These are phyloP conservation scores for Cornus kousa DNA, from an alignment of 148 eudicot genomes.

Conservation along the genomic window DNA sequence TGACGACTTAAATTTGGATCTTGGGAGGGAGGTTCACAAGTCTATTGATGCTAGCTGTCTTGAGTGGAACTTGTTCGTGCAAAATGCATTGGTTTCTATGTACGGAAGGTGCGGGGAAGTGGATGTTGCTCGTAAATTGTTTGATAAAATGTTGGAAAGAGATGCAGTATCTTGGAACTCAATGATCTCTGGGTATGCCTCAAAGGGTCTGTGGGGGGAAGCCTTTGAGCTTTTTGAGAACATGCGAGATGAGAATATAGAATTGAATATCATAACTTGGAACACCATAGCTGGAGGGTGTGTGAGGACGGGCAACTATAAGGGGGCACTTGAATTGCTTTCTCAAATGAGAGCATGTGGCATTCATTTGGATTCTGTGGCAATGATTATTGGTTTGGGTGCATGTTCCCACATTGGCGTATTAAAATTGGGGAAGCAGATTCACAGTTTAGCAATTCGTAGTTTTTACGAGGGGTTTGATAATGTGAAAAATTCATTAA, in stretches of 20 bases:
- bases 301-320: constrained; percentile 56
- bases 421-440: constrained; percentile 52
- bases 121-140: constrained; percentile 51
- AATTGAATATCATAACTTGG: constrained; percentile 64
- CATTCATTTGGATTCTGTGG: constrained; percentile 58
- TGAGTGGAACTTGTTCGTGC: constrained; percentile 48
- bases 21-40: constrained; percentile 57
- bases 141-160: constrained; percentile 46
- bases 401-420: constrained; percentile 72
- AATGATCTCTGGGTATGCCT: constrained; percentile 65
- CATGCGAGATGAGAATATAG: constrained; percentile 39
- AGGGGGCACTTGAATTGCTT: constrained; percentile 48
- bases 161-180: constrained; percentile 87
- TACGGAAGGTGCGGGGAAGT: constrained; percentile 80
- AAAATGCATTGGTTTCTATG: constrained; percentile 76
- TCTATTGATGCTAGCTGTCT: constrained; percentile 35
- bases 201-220: constrained; percentile 59
- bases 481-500: constrained; percentile 70
- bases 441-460: constrained; percentile 66
- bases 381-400: constrained; percentile 58
- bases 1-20: constrained; percentile 46
- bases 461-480: constrained; percentile 38
- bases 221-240: constrained; percentile 55
- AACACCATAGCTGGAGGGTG: constrained; percentile 79
- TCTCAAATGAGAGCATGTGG: constrained; percentile 46